These are phyloP conservation scores for Ascocoryne sarcoides DNA, from an alignment of 2,329 filamentous ascomycete species.

Conservation along the genomic window DNA sequence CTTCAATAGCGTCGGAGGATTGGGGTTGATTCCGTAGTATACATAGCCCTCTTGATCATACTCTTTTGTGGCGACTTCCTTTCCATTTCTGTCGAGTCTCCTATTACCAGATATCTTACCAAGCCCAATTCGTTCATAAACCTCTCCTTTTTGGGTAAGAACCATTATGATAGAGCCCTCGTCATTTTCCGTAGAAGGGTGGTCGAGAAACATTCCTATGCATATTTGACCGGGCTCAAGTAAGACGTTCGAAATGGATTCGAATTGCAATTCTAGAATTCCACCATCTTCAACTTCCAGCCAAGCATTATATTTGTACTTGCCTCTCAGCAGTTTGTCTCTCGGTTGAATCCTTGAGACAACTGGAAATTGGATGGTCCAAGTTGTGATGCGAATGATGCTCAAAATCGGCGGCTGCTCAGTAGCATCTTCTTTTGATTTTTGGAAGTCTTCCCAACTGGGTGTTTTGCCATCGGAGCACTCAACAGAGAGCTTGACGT, in stretches of 20 bases:
- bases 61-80: background rate
- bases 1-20: background rate
- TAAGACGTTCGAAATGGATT: slow-evolving; percentile 3
- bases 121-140: background rate
- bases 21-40: background rate
- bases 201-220: background rate
- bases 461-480: slow-evolving; percentile 2
- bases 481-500: slow-evolving; percentile 3
- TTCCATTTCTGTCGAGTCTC: background rate
- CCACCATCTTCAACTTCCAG: slow-evolving; percentile 3
- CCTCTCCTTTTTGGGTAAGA: background rate
- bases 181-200: background rate
- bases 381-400: slow-evolving; percentile 4
- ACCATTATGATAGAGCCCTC: background rate
- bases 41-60: background rate
- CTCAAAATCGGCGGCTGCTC: slow-evolving; percentile 1
- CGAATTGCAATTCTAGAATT: slow-evolving; percentile 1
- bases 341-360: background rate
- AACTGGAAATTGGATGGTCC: slow-evolving; percentile 3
- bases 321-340: too few species aligned
- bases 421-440: background rate
- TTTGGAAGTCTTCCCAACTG: slow-evolving; percentile 4
- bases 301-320: slow-evolving; percentile 1
- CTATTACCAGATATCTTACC: background rate
- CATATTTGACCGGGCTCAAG: background rate